Base-by-base conservation (phyloP, 345 rosid species). In the Corchorus olitorius region DNA sequence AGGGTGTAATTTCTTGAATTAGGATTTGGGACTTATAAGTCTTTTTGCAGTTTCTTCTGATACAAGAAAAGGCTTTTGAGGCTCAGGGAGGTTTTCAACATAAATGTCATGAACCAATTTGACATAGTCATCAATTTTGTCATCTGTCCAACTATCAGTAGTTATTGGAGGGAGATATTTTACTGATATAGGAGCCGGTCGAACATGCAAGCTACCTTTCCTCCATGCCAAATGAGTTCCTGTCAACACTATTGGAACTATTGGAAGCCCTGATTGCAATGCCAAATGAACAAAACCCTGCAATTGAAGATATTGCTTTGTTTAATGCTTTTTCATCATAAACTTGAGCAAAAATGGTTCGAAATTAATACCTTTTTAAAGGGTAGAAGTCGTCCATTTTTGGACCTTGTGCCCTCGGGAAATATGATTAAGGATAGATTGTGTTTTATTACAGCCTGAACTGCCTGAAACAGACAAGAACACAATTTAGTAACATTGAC, bases 171-270 rank as follows among this genome's bases (percentile, higher is more conserved):
- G 85, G 70, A 89, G 93, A 76, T 73, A 88, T 77, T 71, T 88
- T 48, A 88, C 85, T 10, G 84, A 72, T 73, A 88, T 78, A 16
- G 91, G 87, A 11, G 84, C 80, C 2, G 91, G 91, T 34, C 91
- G 85, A 10, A 88, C 81, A 15, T 34, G 88, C 53, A 88, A 75
- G 77, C 87, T 75, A 73, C 91, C 90, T 49, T 89, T 89, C 70
- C 88, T 86, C 91, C 91, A 89, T 11, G 93, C 93, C 27, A 11
- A 74, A 77, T 89, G 91, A 7, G 90, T 85, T 4, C 93, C 92
- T 0, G 79, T 76, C 53, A 87, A 48, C 81, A 89, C 78, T 16
- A 87, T 70, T 14, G 92, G 87, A 76, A 89, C 84, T 41, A 87
- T 75, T 22, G 89, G 89, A 7, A 81, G 87, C 22, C 77, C 77